A percentile compares a stretch with the other conserved stretches of the same genome.
These are phyloP conservation scores for Beverwykella pulmonaria DNA, from an alignment of 495 filamentous ascomycete genomes.

Conservation along the genomic window DNA sequence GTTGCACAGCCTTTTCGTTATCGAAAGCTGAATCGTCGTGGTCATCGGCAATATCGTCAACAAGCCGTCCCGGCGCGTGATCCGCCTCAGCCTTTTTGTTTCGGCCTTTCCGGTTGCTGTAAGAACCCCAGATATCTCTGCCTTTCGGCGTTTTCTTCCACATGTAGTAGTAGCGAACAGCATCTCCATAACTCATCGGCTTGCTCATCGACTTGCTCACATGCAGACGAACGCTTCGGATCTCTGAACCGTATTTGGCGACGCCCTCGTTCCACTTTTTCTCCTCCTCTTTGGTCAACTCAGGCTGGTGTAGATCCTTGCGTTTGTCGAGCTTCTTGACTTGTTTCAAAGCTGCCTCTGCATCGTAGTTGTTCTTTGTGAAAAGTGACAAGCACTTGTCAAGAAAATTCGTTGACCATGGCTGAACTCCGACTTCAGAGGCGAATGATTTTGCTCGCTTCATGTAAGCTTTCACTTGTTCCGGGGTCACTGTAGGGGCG, in stretches of 20 bases:
- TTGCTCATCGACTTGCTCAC: no score
- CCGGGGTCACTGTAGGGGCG: constrained; percentile 50
- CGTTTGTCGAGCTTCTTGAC: constrained; percentile 67
- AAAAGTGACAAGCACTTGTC: constrained; percentile 82
- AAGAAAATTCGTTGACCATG: constrained; percentile 71
- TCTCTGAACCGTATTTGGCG: constrained; percentile 86
- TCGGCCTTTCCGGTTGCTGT: constrained; percentile 81
- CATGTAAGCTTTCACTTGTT: constrained; percentile 74
- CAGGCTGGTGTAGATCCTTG: constrained; percentile 82
- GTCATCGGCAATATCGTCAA: constrained; percentile 91
- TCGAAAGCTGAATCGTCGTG: constrained; percentile 97
- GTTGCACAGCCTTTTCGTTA: constrained; percentile 74
- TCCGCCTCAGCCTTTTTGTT: constrained; percentile 71
- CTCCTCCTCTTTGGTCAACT: constrained; percentile 73
- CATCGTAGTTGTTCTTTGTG: constrained; percentile 69
- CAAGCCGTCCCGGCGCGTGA: constrained; percentile 68
- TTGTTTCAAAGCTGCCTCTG: constrained; percentile 69
- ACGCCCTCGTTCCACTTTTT: constrained; percentile 94
- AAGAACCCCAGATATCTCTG: constrained; percentile 85
- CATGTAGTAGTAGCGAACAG: constrained; percentile 92
- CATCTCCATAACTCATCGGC: constrained; percentile 71
- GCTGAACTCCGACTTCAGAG: constrained; percentile 59
- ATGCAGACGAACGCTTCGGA: constrained; percentile 78
- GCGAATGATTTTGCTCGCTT: constrained; percentile 63
- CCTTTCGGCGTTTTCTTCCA: constrained; percentile 96